phyloP scores from a whole-genome alignment of 495 filamentous ascomycete genomes.

The Arthonia radiata region DNA sequence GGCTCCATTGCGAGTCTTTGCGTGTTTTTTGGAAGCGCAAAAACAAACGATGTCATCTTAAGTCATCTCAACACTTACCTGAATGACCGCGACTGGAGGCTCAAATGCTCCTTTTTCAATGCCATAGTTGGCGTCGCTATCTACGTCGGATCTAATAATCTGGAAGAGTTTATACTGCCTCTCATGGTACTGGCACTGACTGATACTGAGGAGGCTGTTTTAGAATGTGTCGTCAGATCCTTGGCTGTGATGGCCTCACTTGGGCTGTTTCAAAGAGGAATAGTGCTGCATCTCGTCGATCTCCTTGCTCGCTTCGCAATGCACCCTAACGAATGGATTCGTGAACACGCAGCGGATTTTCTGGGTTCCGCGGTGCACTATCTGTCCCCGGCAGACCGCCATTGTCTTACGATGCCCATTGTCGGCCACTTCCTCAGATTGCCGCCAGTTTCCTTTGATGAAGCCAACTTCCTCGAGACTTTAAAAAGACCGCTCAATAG shows the following conservation, averaged over 20 bases:
- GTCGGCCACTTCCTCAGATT: slow-evolving; percentile 59
- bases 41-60: slow-evolving; percentile 79
- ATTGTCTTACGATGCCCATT: slow-evolving; percentile 60
- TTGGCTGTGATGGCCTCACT: slow-evolving; percentile 74
- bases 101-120: slow-evolving; percentile 92
- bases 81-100: slow-evolving; percentile 87
- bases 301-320: slow-evolving; percentile 61
- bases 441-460: slow-evolving; percentile 34
- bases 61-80: slow-evolving; percentile 95
- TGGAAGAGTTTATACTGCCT: slow-evolving; percentile 91
- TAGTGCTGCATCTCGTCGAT: slow-evolving; percentile 66
- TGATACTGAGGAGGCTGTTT: slow-evolving; percentile 84
- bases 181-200: slow-evolving; percentile 93
- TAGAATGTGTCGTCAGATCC: slow-evolving; percentile 71
- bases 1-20: slow-evolving; percentile 79
- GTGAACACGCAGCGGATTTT: slow-evolving; percentile 67
- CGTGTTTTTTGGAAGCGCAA: slow-evolving; percentile 74
- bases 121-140: slow-evolving; percentile 82
- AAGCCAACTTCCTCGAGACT: slow-evolving; percentile 50
- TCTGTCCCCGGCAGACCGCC: slow-evolving; percentile 56
- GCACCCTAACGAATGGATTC: slow-evolving; percentile 88
- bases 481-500: slow-evolving; percentile 66
- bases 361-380: slow-evolving; percentile 51
- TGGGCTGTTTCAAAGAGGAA: slow-evolving; percentile 63
- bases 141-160: slow-evolving; percentile 60